Percentiles rank a stretch among this genome's conserved stretches.
Evolutionary conservation across 805 yeast species (phyloP).

Genomic region (Metschnikowia similis): DNA sequence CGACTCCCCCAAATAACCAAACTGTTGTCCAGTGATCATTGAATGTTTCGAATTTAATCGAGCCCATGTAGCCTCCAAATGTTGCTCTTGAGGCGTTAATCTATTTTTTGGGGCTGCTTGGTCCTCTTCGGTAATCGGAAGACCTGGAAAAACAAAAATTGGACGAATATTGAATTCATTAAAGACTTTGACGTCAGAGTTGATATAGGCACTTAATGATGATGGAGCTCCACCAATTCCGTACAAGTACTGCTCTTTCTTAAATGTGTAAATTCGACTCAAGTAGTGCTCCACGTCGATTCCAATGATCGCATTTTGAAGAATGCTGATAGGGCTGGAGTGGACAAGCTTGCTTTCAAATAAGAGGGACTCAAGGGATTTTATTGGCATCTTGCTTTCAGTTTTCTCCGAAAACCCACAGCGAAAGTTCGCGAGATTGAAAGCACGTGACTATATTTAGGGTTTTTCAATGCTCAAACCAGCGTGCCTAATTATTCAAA

Average conservation of each 20-base stretch:
- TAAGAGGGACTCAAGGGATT: conserved; percentile 61
- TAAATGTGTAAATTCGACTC: conserved; percentile 53
- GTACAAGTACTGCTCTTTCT: conserved; percentile 63
- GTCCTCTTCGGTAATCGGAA: conserved; percentile 39
- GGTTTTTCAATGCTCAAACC: neutral
- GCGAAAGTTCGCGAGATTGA: neutral
- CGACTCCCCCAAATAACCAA: conserved; percentile 33
- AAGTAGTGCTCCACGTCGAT: conserved; percentile 82
- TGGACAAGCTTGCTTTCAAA: conserved; percentile 64
- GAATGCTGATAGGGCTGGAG: conserved; percentile 57
- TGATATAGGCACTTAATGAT: conserved; percentile 52
- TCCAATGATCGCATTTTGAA: conserved; percentile 68
- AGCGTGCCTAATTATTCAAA: neutral
- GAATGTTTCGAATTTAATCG: conserved; percentile 27
- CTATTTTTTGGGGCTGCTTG: conserved; percentile 31
- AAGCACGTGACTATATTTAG: neutral
- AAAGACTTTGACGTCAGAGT: conserved; percentile 59
- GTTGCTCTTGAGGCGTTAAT: conserved; percentile 36
- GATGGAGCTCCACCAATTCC: conserved; percentile 82
- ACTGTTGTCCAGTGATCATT: conserved; percentile 15
- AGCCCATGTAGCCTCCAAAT: conserved; percentile 38
- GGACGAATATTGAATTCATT: conserved; percentile 66
- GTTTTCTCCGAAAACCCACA: neutral
- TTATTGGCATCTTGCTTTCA: conserved; percentile 34
- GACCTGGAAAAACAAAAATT: conserved; percentile 73